These are phyloP conservation scores for Meyerozyma smithsonii DNA, from an alignment of 1,139 yeast species.

Conservation along the genomic window DNA sequence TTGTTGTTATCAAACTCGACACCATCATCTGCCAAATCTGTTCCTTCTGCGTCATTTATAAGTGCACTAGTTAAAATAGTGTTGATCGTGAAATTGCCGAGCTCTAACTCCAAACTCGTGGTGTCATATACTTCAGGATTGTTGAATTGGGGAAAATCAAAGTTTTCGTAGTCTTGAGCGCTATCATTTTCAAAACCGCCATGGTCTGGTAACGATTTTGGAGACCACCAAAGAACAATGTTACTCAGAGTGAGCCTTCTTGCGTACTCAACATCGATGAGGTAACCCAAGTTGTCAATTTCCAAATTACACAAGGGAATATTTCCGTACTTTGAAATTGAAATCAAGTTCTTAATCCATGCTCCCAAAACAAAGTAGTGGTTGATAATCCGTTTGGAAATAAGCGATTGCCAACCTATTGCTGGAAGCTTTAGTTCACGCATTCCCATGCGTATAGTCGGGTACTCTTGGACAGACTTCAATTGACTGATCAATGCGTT, in stretches of 20 bases:
- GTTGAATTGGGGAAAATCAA: conserved; percentile 70
- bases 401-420: conserved; percentile 78
- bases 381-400: conserved; percentile 63
- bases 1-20: conserved; percentile 36
- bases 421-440: conserved; percentile 63
- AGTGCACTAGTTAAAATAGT: conserved; percentile 81
- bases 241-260: conserved; percentile 62
- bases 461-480: conserved; percentile 51
- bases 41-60: conserved; percentile 86
- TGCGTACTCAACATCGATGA: conserved; percentile 85
- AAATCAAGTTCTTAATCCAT: conserved; percentile 66
- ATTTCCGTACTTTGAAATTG: conserved; percentile 66
- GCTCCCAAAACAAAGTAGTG: conserved; percentile 72
- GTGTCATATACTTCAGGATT: conserved; percentile 77
- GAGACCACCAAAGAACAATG: conserved; percentile 92
- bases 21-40: conserved; percentile 62
- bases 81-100: conserved; percentile 77
- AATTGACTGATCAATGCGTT: conserved; percentile 39
- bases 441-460: conserved; percentile 57
- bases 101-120: conserved; percentile 73
- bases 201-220: conserved; percentile 72
- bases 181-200: conserved; percentile 78
- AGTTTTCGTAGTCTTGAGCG: conserved; percentile 48
- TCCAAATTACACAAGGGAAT: conserved; percentile 85
- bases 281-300: conserved; percentile 67